These are phyloP conservation scores for Pelagophyceae sp. DNA, from an alignment of 352 stramenopile species.

Conservation along the genomic window DNA sequence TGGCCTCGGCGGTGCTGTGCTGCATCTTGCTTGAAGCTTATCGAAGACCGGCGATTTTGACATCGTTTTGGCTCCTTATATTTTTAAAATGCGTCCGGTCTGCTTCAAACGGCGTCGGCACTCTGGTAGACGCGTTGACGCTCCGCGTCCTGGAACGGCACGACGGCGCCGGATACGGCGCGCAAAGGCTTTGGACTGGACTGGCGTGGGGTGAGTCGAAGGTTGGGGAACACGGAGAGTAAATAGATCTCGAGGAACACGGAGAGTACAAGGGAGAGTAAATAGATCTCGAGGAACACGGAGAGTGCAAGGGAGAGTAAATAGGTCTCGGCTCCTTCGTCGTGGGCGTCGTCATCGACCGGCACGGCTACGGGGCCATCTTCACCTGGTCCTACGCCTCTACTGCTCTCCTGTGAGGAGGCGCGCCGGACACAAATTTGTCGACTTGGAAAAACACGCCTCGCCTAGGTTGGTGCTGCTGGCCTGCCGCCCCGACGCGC, in stretches of 20 bases:
- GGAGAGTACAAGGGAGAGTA: no score
- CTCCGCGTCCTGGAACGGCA: constrained; percentile 3
- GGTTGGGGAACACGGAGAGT: no score
- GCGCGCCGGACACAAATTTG: no score
- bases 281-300: no score
- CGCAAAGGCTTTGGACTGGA: constrained; percentile 2
- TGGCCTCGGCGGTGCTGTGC: background rate
- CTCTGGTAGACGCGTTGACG: background rate
- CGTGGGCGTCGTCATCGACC: background rate
- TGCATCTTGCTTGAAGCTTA: background rate
- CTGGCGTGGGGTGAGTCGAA: constrained; percentile 3
- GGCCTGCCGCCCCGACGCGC: background rate
- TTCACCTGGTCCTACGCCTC: constrained; percentile 3
- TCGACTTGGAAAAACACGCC: no score
- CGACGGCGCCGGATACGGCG: background rate
- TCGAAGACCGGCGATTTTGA: background rate
- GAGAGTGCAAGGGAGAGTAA: no score
- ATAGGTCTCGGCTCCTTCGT: background rate
- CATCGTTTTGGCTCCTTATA: background rate
- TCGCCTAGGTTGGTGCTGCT: no score
- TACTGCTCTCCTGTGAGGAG: no score
- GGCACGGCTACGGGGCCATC: background rate
- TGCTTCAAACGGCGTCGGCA: background rate
- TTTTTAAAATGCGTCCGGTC: background rate
- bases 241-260: no score